These are phyloP conservation scores for Tuber magnatum DNA, from an alignment of 495 filamentous ascomycete genomes.

Conservation along the genomic window DNA sequence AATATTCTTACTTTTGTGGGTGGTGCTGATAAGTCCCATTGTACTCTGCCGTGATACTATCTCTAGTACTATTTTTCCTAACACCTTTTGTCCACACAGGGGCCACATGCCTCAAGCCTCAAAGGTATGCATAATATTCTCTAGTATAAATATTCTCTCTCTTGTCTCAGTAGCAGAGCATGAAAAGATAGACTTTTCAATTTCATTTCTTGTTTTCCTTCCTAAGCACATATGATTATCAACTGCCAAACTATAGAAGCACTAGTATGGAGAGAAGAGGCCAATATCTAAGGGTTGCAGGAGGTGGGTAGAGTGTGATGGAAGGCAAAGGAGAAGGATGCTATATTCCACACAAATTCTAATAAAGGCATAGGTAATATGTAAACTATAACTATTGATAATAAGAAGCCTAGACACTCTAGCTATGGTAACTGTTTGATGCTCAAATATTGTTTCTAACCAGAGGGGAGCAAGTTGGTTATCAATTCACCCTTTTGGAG, in stretches of 20 bases:
- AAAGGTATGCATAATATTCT: neutral
- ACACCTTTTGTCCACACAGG: neutral
- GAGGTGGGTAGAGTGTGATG: conserved; percentile 32
- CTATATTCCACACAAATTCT: conserved; percentile 1
- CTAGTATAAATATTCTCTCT: neutral
- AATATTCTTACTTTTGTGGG: neutral
- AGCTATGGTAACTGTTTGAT: conserved; percentile 10
- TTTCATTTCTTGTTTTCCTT: neutral
- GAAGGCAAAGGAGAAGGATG: conserved; percentile 37
- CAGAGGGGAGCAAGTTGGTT: conserved; percentile 29
- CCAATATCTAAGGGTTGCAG: conserved; percentile 11
- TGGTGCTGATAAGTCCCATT: neutral
- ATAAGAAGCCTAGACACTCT: conserved; percentile 7
- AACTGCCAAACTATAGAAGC: conserved; percentile 6
- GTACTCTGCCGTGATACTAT: neutral
- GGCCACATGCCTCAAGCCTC: neutral
- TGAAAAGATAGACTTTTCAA: neutral
- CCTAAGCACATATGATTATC: neutral
- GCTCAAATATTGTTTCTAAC: conserved; percentile 35
- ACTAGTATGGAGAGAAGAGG: conserved; percentile 1
- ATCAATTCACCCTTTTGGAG: conserved; percentile 34
- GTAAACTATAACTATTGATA: conserved; percentile 13
- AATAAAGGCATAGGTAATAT: conserved; percentile 10
- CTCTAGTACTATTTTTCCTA: neutral
- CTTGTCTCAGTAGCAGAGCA: neutral